These are phyloP conservation scores for Candida ovalis DNA, from an alignment of 805 yeast genomes.

Conservation along the genomic window DNA sequence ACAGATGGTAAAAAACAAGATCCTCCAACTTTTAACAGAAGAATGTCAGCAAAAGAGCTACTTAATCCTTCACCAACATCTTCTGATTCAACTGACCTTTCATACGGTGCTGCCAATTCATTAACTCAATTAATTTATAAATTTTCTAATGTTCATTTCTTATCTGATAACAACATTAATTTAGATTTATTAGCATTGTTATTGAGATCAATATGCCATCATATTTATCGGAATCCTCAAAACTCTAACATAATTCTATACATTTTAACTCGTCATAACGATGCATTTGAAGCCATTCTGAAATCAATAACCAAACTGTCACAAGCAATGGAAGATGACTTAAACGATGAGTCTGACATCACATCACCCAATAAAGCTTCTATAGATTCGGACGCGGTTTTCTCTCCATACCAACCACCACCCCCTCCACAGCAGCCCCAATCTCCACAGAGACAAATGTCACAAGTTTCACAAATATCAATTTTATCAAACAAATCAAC, in stretches of 20 bases:
- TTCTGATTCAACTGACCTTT: slow-evolving; percentile 33
- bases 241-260: slow-evolving; percentile 54
- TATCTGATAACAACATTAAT: slow-evolving; percentile 40
- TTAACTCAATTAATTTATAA: slow-evolving; percentile 41
- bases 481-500: slow-evolving; percentile 7
- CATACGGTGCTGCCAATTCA: slow-evolving; percentile 46
- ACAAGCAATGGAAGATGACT: slow-evolving; percentile 19
- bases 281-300: slow-evolving; percentile 35
- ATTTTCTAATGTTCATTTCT: slow-evolving; percentile 34
- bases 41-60: slow-evolving; percentile 11
- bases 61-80: slow-evolving; percentile 7
- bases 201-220: slow-evolving; percentile 51
- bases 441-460: not conserved
- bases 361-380: too few species aligned
- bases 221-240: slow-evolving; percentile 45
- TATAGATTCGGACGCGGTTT: not conserved
- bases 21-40: slow-evolving; percentile 16
- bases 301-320: slow-evolving; percentile 31
- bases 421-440: not conserved
- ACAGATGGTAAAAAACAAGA: slow-evolving; percentile 1
- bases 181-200: slow-evolving; percentile 56
- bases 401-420: slow-evolving; percentile 2
- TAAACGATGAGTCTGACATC: too few species aligned
- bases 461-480: not conserved
- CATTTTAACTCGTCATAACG: slow-evolving; percentile 41